Percentiles rank a stretch among this genome's conserved stretches.
Conservation (phyloP, 345 rosid species). For the Euphorbia lathyris region DNA sequence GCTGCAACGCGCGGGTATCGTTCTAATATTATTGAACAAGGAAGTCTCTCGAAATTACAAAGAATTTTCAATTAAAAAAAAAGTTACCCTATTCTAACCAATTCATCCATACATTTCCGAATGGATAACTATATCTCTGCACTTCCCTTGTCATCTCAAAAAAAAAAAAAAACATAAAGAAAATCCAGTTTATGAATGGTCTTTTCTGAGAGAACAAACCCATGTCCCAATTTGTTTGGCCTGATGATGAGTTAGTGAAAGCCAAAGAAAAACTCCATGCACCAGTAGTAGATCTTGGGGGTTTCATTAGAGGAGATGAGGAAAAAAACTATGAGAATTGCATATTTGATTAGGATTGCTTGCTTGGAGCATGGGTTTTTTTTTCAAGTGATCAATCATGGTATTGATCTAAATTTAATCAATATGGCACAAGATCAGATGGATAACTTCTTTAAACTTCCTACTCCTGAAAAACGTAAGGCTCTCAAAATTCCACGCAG, state of each 20-base stretch:
- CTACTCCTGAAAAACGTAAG: conserved; percentile 27
- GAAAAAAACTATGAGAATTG: conserved; percentile 29
- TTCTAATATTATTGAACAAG: too few relatives aligned
- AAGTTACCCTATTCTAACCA: too few relatives aligned
- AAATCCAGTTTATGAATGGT: conserved; percentile 20
- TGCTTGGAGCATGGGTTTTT: conserved; percentile 59
- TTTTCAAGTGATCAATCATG: conserved; percentile 65
- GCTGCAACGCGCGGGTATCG: too few relatives aligned
- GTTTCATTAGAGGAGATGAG: conserved; percentile 42
- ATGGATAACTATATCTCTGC: too few relatives aligned
- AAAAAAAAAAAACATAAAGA: conserved; percentile 10
- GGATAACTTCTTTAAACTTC: conserved; percentile 37
- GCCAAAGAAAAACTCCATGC: conserved; percentile 36
- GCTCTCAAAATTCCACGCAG: conserved; percentile 26
- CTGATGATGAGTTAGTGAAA: conserved; percentile 27
- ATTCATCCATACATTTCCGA: too few relatives aligned
- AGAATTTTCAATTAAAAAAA: too few relatives aligned
- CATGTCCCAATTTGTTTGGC: conserved; percentile 50
- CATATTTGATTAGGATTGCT: conserved; percentile 34
- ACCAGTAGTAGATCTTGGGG: conserved; percentile 45
- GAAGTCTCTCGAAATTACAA: too few relatives aligned
- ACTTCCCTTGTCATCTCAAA: too few relatives aligned
- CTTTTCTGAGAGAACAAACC: conserved; percentile 21
- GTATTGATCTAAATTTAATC: conserved; percentile 39
- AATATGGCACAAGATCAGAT: conserved; percentile 27